phyloP scores from a whole-genome alignment of 768 basidiomycete species.

The Butyriboletus loyo region DNA sequence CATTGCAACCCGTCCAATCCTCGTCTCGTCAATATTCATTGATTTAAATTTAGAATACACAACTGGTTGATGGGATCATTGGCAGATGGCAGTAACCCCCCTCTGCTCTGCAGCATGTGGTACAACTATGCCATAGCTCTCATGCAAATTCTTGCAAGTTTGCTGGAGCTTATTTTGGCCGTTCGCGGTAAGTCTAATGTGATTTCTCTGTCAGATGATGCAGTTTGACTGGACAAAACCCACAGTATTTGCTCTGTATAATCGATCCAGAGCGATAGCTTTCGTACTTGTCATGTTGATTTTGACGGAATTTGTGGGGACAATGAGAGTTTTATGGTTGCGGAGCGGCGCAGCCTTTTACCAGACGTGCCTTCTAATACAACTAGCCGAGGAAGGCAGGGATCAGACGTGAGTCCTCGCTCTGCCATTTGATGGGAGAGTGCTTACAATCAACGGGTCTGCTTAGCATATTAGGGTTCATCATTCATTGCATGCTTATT shows the following conservation, averaged over 20 bases:
- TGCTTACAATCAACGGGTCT: background rate
- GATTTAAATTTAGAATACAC: conserved; percentile 8
- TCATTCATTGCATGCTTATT: conserved; percentile 13
- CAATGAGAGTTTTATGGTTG: conserved; percentile 1
- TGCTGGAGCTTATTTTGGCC: conserved; percentile 12
- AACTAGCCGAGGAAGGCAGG: background rate
- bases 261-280: conserved; percentile 11
- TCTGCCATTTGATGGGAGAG: background rate
- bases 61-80: conserved; percentile 4
- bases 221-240: background rate
- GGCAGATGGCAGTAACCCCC: too few species aligned
- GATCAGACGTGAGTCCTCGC: conserved; percentile 10
- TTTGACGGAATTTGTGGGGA: background rate
- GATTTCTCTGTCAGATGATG: background rate
- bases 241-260: conserved; percentile 20
- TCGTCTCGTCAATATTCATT: background rate
- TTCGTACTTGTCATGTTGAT: conserved; percentile 5
- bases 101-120: too few species aligned
- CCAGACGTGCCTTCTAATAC: conserved; percentile 10
- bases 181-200: conserved; percentile 9
- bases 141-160: conserved; percentile 6
- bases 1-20: background rate
- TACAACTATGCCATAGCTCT: background rate
- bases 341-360: background rate
- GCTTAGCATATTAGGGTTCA: conserved; percentile 10